phyloP scores from a whole-genome alignment of 352 stramenopile species.

The Globisporangium sylvaticum region DNA sequence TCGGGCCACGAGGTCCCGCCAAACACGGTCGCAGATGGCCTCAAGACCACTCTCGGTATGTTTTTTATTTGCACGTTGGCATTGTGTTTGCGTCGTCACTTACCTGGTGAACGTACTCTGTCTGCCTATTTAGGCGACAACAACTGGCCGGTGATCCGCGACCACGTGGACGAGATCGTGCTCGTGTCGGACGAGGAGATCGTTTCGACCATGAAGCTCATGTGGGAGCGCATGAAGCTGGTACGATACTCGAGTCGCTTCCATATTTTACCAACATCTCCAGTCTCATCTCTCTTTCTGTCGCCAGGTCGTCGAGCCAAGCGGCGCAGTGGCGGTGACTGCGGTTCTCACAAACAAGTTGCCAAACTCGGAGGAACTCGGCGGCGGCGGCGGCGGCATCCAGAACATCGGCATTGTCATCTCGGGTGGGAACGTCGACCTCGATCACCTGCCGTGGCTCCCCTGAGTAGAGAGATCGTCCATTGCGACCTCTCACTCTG shows the following conservation, averaged over 20 bases:
- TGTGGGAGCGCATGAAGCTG: constrained; percentile 91
- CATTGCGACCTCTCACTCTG: background rate
- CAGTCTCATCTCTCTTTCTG: background rate
- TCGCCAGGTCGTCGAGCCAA: constrained; percentile 59
- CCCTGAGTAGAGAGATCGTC: background rate
- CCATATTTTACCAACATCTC: background rate
- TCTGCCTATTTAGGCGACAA: constrained; percentile 34
- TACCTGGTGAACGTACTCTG: background rate
- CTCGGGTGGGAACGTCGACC: constrained; percentile 63
- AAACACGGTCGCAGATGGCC: constrained; percentile 59
- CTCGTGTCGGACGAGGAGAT: constrained; percentile 87
- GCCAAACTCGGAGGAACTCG: constrained; percentile 12
- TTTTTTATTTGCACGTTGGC: background rate
- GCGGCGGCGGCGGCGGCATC: background rate
- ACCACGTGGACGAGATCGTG: constrained; percentile 84
- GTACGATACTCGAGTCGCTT: constrained; percentile 11
- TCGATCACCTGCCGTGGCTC: constrained; percentile 55
- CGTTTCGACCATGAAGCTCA: constrained; percentile 68
- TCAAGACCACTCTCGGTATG: constrained; percentile 72
- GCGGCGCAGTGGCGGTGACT: constrained; percentile 50
- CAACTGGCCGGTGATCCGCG: constrained; percentile 86
- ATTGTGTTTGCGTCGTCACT: background rate
- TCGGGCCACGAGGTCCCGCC: constrained; percentile 39
- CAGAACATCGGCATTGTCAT: constrained; percentile 59
- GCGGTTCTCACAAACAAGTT: constrained; percentile 47